phyloP scores from a whole-genome alignment of 495 filamentous ascomycete species.

The Neurospora sp. region DNA sequence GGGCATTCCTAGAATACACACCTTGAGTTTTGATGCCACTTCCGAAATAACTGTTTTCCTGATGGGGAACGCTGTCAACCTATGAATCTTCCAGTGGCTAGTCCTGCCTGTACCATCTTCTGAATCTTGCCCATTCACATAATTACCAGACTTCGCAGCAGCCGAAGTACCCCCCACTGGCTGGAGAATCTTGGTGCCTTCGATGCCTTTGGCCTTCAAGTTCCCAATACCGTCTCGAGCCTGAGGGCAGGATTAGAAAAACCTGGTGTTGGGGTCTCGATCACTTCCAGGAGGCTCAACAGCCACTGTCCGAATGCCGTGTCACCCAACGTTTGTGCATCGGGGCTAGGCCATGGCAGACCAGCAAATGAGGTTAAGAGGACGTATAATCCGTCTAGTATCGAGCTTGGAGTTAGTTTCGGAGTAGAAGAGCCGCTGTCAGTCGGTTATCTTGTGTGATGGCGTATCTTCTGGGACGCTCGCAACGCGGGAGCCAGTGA shows the following conservation, averaged over 20 bases:
- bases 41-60: slow-evolving; percentile 35
- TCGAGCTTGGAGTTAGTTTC: background rate
- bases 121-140: background rate
- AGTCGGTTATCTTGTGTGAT: background rate
- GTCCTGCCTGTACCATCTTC: background rate
- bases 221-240: slow-evolving; percentile 50
- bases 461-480: background rate
- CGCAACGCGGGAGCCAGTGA: background rate
- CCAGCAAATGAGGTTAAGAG: background rate
- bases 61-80: slow-evolving; percentile 54
- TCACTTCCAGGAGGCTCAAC: slow-evolving; percentile 15
- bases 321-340: background rate
- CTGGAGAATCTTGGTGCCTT: slow-evolving; percentile 79
- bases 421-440: background rate
- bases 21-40: slow-evolving; percentile 34
- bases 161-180: slow-evolving; percentile 67
- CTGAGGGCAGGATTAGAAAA: background rate
- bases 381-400: background rate
- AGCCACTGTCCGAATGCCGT: background rate
- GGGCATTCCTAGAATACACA: slow-evolving; percentile 60
- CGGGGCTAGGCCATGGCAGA: background rate
- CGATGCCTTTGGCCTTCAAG: slow-evolving; percentile 62
- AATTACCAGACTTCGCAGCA: slow-evolving; percentile 14
- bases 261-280: slow-evolving; percentile 29
- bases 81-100: slow-evolving; percentile 62